These are phyloP conservation scores for Micractinium sp. DNA, from an alignment of 139 green algal genomes.

Conservation along the genomic window DNA sequence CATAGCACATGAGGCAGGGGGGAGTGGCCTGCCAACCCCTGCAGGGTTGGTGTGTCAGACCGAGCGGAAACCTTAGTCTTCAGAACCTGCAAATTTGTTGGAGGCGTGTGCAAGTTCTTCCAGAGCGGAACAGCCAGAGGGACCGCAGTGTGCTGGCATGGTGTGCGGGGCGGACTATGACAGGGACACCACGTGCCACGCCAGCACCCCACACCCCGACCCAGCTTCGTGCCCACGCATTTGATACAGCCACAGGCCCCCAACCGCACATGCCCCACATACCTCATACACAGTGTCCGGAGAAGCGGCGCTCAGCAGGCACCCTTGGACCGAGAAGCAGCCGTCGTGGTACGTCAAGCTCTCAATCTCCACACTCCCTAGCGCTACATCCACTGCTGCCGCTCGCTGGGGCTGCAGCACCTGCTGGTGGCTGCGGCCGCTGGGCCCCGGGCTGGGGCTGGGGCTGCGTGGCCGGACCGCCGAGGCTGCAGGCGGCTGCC, in stretches of 20 bases:
- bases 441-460: no score
- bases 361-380: conserved; percentile 24
- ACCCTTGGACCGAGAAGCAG: conserved; percentile 16
- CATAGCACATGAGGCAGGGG: not conserved
- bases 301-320: not conserved
- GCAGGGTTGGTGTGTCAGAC: no score
- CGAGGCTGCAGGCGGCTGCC: not conserved
- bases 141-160: not conserved
- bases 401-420: not conserved
- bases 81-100: no score
- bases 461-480: no score
- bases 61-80: no score
- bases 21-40: no score
- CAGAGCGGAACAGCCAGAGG: no score
- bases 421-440: not conserved
- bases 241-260: not conserved
- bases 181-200: not conserved
- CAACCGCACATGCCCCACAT: not conserved
- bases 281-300: conserved; percentile 13
- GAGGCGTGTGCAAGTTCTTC: no score
- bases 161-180: not conserved
- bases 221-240: not conserved
- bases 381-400: not conserved
- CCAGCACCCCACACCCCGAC: not conserved
- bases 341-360: conserved; percentile 1